Conservation (phyloP, 257 asterid species). For the Apocynum venetum region DNA sequence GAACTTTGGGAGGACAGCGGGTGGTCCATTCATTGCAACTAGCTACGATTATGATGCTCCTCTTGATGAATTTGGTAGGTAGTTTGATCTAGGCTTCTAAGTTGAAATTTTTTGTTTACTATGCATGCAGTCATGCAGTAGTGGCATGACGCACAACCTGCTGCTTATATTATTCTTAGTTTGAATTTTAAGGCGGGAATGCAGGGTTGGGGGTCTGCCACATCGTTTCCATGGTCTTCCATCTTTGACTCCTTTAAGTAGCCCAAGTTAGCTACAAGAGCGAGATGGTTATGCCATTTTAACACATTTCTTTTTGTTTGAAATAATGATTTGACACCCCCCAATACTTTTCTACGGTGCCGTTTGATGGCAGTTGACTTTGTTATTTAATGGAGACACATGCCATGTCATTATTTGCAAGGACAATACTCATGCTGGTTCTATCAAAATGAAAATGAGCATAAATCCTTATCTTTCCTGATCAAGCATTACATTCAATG, state of each 20-base stretch:
- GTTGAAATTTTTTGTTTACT: neutral
- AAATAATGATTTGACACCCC: neutral
- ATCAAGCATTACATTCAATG: neutral
- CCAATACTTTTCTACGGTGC: neutral
- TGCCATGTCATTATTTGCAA: neutral
- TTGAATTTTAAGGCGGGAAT: conserved; percentile 10
- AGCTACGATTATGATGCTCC: conserved; percentile 54
- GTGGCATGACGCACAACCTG: conserved; percentile 3
- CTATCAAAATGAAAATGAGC: neutral
- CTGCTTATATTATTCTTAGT: conserved; percentile 1
- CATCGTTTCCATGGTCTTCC: neutral
- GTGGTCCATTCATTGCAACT: conserved; percentile 50
- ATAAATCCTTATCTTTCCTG: neutral
- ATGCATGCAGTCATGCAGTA: conserved; percentile 19
- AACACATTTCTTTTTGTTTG: conserved; percentile 1
- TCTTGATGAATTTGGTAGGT: conserved; percentile 45
- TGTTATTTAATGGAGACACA: neutral
- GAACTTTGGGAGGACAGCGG: conserved; percentile 46
- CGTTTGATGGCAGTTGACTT: neutral
- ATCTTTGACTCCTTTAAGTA: neutral
- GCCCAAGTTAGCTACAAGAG: neutral
- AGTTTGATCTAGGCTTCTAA: neutral
- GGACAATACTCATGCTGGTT: conserved; percentile 4
- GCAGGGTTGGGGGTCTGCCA: neutral
- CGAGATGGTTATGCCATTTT: neutral